phyloP scores from a whole-genome alignment of 345 rosid species.

The Gossypium ekmanianum region DNA sequence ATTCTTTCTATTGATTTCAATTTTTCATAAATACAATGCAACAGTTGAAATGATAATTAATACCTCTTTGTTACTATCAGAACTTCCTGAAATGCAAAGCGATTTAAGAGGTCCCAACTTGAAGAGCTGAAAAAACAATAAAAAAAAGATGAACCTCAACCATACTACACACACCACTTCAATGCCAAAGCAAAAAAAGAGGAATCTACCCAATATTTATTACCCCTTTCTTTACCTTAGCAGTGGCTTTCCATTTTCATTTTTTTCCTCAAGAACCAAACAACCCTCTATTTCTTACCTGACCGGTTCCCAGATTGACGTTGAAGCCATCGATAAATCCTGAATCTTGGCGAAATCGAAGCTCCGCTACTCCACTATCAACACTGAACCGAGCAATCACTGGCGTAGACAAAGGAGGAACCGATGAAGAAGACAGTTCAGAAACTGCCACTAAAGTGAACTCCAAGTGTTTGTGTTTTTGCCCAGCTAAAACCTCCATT shows the following conservation, averaged over 20 bases:
- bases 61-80: slow-evolving; percentile 61
- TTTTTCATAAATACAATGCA: neutral
- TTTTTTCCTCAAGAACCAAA: neutral
- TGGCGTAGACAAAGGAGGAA: slow-evolving; percentile 32
- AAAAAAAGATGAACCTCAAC: neutral
- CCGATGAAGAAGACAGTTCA: slow-evolving; percentile 45
- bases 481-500: slow-evolving; percentile 38
- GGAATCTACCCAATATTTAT: neutral
- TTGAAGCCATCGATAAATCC: slow-evolving; percentile 32
- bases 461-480: slow-evolving; percentile 36
- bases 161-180: neutral
- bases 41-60: neutral
- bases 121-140: slow-evolving; percentile 54
- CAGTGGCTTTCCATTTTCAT: neutral
- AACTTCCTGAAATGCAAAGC: slow-evolving; percentile 56
- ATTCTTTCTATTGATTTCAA: neutral
- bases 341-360: slow-evolving; percentile 41
- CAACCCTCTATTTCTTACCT: slow-evolving; percentile 31
- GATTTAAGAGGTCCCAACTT: slow-evolving; percentile 68
- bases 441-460: slow-evolving; percentile 50
- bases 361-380: slow-evolving; percentile 47
- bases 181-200: neutral
- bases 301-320: slow-evolving; percentile 47
- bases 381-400: slow-evolving; percentile 51
- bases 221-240: neutral